Percentiles rank a stretch among this genome's conserved stretches.
Evolutionary conservation across 1,139 yeast species (phyloP).

Genomic region (Taiozyma sp.): DNA sequence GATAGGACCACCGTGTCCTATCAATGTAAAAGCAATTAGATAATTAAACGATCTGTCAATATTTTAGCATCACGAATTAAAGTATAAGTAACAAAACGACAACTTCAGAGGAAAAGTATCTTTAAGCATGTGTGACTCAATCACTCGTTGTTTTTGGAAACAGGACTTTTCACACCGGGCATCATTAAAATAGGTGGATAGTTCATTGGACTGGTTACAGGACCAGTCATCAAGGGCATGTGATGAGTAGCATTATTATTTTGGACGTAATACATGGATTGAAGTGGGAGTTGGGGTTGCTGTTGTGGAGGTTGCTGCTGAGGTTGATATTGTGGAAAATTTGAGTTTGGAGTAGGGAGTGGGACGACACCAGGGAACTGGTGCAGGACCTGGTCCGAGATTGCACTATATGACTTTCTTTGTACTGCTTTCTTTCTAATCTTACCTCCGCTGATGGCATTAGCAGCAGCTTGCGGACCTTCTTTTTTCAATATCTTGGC

Average conservation of each 20-base stretch:
- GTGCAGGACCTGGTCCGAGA: not conserved
- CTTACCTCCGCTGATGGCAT: conserved; percentile 27
- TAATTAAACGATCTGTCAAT: not conserved
- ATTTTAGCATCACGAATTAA: not conserved
- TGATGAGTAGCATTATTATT: not conserved
- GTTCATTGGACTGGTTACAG: not conserved
- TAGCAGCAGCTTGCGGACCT: conserved; percentile 62
- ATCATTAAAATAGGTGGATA: not conserved
- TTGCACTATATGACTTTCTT: conserved; percentile 1
- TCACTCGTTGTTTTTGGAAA: not conserved
- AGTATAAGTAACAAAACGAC: not conserved
- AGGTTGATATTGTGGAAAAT: not conserved
- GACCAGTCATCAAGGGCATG: not conserved
- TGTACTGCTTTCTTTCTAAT: conserved; percentile 3
- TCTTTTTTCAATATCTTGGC: conserved; percentile 66
- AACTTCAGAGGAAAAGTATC: not conserved
- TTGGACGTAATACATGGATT: not conserved
- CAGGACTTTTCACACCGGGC: not conserved
- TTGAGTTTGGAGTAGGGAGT: not conserved
- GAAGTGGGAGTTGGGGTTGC: not conserved
- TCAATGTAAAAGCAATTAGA: not conserved
- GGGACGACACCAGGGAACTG: not conserved
- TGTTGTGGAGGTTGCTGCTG: not conserved
- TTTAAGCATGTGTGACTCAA: not conserved
- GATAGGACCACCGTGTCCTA: not conserved